Percentiles rank a stretch among this genome's conserved stretches.
Evolutionary conservation across 2,329 filamentous ascomycete genomes (phyloP).

Genomic region (Botrytis elliptica): DNA sequence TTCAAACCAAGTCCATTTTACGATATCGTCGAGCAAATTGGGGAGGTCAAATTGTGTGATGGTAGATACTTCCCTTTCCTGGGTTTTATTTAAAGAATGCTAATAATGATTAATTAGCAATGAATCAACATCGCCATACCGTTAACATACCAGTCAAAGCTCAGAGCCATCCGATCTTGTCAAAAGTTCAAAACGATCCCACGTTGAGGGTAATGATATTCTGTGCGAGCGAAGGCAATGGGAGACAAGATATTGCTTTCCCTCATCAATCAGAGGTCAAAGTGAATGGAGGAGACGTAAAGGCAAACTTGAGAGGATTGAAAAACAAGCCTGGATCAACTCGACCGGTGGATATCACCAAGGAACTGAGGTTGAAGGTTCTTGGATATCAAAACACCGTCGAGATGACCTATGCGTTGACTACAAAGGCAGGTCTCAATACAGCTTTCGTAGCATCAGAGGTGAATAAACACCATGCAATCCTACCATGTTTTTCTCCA

Average conservation of each 20-base stretch:
- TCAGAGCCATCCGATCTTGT: conserved; percentile 46
- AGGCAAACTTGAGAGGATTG: conserved; percentile 87
- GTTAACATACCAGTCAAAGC: conserved; percentile 57
- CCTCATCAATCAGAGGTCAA: conserved; percentile 91
- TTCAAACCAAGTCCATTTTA: conserved; percentile 89
- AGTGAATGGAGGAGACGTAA: conserved; percentile 83
- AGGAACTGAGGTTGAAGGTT: conserved; percentile 66
- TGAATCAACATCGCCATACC: conserved; percentile 43
- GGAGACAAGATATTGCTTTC: conserved; percentile 77
- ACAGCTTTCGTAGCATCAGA: conserved; percentile 24
- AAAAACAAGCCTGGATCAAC: conserved; percentile 97
- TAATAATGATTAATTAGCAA: conserved; percentile 33
- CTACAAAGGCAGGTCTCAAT: conserved; percentile 66
- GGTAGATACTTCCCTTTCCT: conserved; percentile 51
- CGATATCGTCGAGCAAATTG: conserved; percentile 63
- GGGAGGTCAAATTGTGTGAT: conserved; percentile 66
- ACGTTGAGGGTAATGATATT: conserved; percentile 74
- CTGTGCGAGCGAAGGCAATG: conserved; percentile 65
- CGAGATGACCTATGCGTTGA: conserved; percentile 88
- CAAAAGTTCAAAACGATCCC: conserved; percentile 30
- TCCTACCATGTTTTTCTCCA: conserved; percentile 26
- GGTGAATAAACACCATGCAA: conserved; percentile 23
- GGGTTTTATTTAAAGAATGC: not conserved
- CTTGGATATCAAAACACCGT: conserved; percentile 71
- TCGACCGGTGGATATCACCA: conserved; percentile 86